phyloP scores from a whole-genome alignment of 1,139 yeast species.

The Yamadazyma songkhlaensis region DNA sequence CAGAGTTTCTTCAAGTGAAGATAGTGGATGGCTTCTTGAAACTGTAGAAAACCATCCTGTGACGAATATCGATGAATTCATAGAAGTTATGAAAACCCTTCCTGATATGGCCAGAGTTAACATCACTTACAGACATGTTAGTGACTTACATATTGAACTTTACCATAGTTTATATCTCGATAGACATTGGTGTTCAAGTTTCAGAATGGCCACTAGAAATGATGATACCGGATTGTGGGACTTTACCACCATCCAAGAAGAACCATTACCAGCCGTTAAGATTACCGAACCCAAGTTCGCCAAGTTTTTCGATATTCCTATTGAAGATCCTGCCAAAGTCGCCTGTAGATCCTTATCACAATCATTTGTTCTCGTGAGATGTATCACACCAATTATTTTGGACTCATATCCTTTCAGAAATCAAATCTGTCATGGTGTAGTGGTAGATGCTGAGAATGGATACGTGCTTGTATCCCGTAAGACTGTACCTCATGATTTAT shows the following conservation, averaged over 20 bases:
- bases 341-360: constrained; percentile 52
- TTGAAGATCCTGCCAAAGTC: constrained; percentile 42
- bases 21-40: constrained; percentile 70
- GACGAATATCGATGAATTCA: constrained; percentile 67
- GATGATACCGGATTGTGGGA: constrained; percentile 90
- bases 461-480: constrained; percentile 76
- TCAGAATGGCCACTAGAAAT: constrained; percentile 72
- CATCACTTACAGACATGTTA: constrained; percentile 70
- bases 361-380: constrained; percentile 65
- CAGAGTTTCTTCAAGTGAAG: constrained; percentile 56
- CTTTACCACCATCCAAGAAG: constrained; percentile 62
- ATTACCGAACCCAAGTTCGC: constrained; percentile 53
- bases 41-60: constrained; percentile 74
- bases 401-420: constrained; percentile 70
- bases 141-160: constrained; percentile 74
- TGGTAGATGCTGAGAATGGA: constrained; percentile 77
- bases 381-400: constrained; percentile 63
- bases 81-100: constrained; percentile 71
- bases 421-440: constrained; percentile 70
- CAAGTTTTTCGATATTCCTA: constrained; percentile 67
- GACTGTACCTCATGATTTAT: constrained; percentile 79
- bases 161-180: constrained; percentile 67
- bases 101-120: constrained; percentile 78
- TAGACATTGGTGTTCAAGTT: constrained; percentile 79
- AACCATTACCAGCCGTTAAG: constrained; percentile 52